Conservation (phyloP, 257 asterid genomes). For the Cruciata laevipes region DNA sequence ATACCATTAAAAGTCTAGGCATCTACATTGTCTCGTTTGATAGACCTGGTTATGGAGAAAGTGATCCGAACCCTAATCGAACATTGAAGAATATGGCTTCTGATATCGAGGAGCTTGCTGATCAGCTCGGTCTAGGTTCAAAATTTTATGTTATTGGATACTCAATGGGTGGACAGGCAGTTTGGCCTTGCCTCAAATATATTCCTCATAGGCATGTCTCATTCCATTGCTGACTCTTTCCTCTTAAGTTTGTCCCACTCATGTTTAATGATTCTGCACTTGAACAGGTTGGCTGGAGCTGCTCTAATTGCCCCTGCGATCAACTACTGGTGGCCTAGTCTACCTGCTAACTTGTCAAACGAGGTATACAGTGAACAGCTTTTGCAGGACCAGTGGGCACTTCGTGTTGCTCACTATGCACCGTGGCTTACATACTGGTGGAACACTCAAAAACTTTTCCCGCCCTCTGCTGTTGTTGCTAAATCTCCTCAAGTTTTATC, state of each 20-base stretch:
- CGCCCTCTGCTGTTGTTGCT: conserved; percentile 35
- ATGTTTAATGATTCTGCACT: conserved; percentile 12
- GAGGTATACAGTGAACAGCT: conserved; percentile 42
- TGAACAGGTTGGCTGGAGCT: conserved; percentile 83
- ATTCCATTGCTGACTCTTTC: neutral
- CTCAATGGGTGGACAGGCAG: conserved; percentile 85
- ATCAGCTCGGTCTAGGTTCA: conserved; percentile 68
- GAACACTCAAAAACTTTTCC: conserved; percentile 83
- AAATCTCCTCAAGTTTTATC: conserved; percentile 29
- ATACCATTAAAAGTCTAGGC: conserved; percentile 49
- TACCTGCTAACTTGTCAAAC: conserved; percentile 62
- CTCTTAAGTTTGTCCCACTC: conserved; percentile 1
- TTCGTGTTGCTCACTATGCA: conserved; percentile 61
- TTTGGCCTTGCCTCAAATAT: conserved; percentile 81
- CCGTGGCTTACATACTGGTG: conserved; percentile 94
- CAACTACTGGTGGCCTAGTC: conserved; percentile 80
- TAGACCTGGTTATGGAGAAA: conserved; percentile 94
- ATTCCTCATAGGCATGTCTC: conserved; percentile 75
- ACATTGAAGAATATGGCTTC: conserved; percentile 55
- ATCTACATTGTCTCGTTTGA: conserved; percentile 70
- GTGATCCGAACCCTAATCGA: conserved; percentile 69
- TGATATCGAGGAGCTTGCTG: conserved; percentile 83
- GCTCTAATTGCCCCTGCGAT: conserved; percentile 62
- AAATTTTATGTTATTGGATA: conserved; percentile 65
- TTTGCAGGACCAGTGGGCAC: conserved; percentile 66